Base-by-base conservation (phyloP, 2,329 filamentous ascomycete species). In the Raffaelea arxii region DNA sequence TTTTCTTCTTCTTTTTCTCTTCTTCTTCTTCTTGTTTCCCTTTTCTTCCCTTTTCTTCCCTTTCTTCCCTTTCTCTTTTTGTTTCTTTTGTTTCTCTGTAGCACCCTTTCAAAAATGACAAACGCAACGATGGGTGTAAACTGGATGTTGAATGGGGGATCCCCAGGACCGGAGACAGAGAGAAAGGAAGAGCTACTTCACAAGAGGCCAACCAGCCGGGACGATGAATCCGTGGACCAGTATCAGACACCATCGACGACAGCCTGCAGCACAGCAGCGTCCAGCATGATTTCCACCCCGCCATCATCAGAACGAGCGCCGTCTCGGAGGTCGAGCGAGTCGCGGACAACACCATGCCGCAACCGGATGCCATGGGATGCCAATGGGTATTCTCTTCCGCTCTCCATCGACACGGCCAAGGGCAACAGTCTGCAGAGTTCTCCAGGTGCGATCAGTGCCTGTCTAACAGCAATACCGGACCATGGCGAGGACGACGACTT, bases 361-460 rank as follows among this genome's bases (percentile, higher is more conserved):
- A 66, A 57, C 50, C 67, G 71, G 46, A 73, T 63, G 35, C 72
- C 72, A 44, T 77, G 73, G 74, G 68, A 72, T 49, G 72, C 67
- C 18, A 67, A 65, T 27, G 71, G 71, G 37, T 75, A 71, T 51
- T 69, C 68, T 22, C 60, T 75, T 21, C 67, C 70, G 4, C 57
- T 67, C 38, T 61, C 65, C 12, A 50, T 65, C 45, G 65, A 70
- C 25, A 69, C 66, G 49, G 59, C 60, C n/a, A n/a, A n/a, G n/a
- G n/a, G n/a, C n/a, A 19, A 69, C 66, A 50, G 51, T 57, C 35
- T 53, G 58, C 59, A 58, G 48, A 52, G 46, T 39, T 44, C 49
- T 19, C 39, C 51, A 22, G 46, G 48, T 39, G 43, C 49, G 22
- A 23, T 12, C n/a, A 27, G 38, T 19, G 38, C 14, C 6, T 23